Conservation (phyloP, 176 grass and related monocot species). For the Musa beccarii region DNA sequence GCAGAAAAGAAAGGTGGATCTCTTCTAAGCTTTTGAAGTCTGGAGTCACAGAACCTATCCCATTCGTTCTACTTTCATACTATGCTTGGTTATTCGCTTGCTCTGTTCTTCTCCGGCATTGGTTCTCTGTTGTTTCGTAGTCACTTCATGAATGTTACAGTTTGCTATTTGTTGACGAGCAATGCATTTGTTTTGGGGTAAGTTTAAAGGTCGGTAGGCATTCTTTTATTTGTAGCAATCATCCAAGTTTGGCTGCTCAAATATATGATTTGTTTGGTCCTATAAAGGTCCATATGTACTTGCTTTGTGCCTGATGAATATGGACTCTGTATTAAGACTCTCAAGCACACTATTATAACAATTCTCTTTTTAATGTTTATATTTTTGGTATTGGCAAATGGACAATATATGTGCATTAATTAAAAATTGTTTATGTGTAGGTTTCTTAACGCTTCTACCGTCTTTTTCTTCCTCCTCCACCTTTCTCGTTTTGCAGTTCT, state of each 20-base stretch:
- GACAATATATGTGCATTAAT: no score
- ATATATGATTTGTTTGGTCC: background rate
- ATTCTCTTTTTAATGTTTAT: no score
- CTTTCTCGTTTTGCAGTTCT: no score
- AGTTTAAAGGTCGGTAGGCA: background rate
- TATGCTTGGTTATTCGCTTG: background rate
- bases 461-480: no score
- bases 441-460: no score
- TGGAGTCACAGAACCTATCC: background rate
- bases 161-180: background rate
- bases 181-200: background rate
- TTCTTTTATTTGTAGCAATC: conserved; percentile 14
- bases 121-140: background rate
- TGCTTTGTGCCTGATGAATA: background rate
- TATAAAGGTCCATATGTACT: conserved; percentile 6
- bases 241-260: background rate
- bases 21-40: conserved; percentile 43
- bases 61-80: background rate
- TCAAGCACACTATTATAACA: no score
- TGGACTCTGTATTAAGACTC: background rate
- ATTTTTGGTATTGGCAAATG: no score
- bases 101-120: background rate
- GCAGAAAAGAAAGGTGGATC: conserved; percentile 73
- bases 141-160: background rate
- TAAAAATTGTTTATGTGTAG: no score